Evolutionary conservation across 345 rosid species (phyloP).

Genomic region (Eutrema heterophyllum): DNA sequence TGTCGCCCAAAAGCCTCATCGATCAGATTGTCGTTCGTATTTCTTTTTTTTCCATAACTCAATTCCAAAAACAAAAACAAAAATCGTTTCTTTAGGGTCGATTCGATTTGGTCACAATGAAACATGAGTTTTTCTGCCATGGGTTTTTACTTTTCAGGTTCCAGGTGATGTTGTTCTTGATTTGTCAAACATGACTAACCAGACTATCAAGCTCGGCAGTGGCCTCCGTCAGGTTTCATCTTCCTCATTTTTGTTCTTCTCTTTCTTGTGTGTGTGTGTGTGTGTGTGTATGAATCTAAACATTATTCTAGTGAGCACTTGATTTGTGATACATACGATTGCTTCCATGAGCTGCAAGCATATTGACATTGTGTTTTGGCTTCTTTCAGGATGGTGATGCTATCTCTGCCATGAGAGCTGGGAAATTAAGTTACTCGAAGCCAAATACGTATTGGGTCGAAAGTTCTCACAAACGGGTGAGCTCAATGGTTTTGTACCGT

Average conservation of each 20-base stretch:
- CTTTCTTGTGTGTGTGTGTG: not conserved
- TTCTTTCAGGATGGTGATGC: conserved; percentile 55
- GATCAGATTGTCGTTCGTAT: conserved; percentile 54
- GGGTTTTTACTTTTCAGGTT: conserved; percentile 40
- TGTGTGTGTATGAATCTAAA: not conserved
- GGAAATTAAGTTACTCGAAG: conserved; percentile 63
- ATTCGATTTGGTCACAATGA: not conserved
- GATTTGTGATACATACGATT: not conserved
- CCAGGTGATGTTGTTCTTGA: conserved; percentile 87
- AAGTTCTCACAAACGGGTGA: conserved; percentile 82
- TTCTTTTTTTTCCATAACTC: not conserved
- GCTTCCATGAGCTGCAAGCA: not conserved
- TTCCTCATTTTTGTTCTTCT: not conserved
- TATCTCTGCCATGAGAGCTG: conserved; percentile 67
- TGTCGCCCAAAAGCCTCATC: conserved; percentile 35
- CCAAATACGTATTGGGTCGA: conserved; percentile 42
- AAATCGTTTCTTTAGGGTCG: not conserved
- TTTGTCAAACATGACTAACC: conserved; percentile 64
- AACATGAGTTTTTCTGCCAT: not conserved
- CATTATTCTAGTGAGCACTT: not conserved
- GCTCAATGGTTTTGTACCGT: not conserved
- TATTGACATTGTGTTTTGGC: conserved; percentile 7
- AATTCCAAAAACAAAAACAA: no score
- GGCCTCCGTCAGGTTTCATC: conserved; percentile 76
- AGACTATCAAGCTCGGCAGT: conserved; percentile 79